Percentiles rank a stretch among this genome's conserved stretches.
Evolutionary conservation across 2,329 filamentous ascomycete genomes (phyloP).

Genomic region (Verticillium albo-atrum): DNA sequence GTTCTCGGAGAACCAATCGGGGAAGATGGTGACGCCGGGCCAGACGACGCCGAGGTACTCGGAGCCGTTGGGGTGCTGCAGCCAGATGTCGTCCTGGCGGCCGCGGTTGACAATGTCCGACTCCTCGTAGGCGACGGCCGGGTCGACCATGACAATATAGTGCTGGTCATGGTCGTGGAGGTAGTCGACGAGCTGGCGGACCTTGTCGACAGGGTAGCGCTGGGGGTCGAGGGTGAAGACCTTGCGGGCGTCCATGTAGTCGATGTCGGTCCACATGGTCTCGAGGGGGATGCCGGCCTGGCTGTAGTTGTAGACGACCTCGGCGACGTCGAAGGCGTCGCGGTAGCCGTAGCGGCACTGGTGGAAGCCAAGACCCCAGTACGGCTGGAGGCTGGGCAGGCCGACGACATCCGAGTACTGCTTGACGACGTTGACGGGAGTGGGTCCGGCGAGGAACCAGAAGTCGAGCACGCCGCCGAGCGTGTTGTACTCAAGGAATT

Average conservation of each 20-base stretch:
- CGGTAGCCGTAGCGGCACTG: slow-evolving; percentile 81
- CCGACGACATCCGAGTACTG: slow-evolving; percentile 45
- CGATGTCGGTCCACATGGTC: slow-evolving; percentile 52
- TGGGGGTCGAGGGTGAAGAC: slow-evolving; percentile 59
- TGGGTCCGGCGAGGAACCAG: slow-evolving; percentile 74
- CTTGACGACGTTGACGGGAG: slow-evolving; percentile 12
- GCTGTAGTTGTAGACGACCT: slow-evolving; percentile 61
- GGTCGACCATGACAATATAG: slow-evolving; percentile 73
- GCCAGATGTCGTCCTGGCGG: slow-evolving; percentile 32
- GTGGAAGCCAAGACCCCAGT: slow-evolving; percentile 62
- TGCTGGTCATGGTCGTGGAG: slow-evolving; percentile 62
- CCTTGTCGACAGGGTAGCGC: slow-evolving; percentile 52
- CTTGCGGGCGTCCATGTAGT: slow-evolving; percentile 61
- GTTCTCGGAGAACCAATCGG: slow-evolving; percentile 69
- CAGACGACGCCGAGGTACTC: slow-evolving; percentile 66
- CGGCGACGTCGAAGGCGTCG: slow-evolving; percentile 64
- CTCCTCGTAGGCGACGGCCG: slow-evolving; percentile 56
- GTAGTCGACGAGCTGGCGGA: slow-evolving; percentile 54
- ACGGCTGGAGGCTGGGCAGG: slow-evolving; percentile 73
- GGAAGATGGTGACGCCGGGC: slow-evolving; percentile 67
- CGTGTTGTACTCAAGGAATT: slow-evolving; percentile 60
- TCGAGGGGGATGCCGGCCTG: slow-evolving; percentile 64
- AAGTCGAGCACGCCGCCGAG: slow-evolving; percentile 75
- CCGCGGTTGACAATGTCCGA: slow-evolving; percentile 61
- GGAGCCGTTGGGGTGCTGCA: slow-evolving; percentile 47